Evolutionary conservation across 179 eudicot species (phyloP), one percentile per base, ranked within the genome.

Genomic region (Camellia oleifera): DNA sequence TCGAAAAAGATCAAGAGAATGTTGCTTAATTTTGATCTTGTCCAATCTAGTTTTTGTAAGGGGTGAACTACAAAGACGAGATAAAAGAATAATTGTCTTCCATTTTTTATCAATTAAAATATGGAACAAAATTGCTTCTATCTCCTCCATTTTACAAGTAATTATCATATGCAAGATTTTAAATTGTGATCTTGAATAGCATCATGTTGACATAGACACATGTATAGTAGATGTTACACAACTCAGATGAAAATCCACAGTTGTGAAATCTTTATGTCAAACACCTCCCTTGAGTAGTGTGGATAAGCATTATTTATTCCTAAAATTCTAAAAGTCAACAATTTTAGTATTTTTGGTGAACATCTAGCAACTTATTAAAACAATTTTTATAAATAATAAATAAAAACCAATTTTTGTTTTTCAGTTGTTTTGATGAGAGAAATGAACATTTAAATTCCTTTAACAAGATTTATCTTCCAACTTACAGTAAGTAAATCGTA

Each of bases 381-480:
- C n/a, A 3, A 7, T 18, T 48, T 20, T 32, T 32, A 32, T 46
- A 14, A 46, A 69, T n/a, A 67, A 32, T 0, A 14, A 42, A 40
- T 46, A 40, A 13, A 12, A 11, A 4, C 5, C 14, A 13, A 32
- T 44, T 9, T 4, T 5, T 3, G 17, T 69, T 69, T 44, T n/a
- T 1, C 44, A 20, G 52, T 46, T 0, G 42, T 69, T 40, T 42
- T 69, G 53, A 69, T 69, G 20, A n/a, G 73, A 15, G 26, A n/a
- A 8, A 69, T 0, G 73, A 9, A 15, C 2, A 7, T 17, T 67
- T 69, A 45, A 53, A 69, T 69, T 69, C 23, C 18, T 40, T 67
- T 46, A 66, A 42, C 71, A 40, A 66, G 71, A 67, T 67, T 52
- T 67, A 67, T 32, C 50, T 32, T 67, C 50, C 20, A 44, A 68